Evolutionary conservation across 805 yeast species (phyloP).

Genomic region (Dipodascus geniculatus): DNA sequence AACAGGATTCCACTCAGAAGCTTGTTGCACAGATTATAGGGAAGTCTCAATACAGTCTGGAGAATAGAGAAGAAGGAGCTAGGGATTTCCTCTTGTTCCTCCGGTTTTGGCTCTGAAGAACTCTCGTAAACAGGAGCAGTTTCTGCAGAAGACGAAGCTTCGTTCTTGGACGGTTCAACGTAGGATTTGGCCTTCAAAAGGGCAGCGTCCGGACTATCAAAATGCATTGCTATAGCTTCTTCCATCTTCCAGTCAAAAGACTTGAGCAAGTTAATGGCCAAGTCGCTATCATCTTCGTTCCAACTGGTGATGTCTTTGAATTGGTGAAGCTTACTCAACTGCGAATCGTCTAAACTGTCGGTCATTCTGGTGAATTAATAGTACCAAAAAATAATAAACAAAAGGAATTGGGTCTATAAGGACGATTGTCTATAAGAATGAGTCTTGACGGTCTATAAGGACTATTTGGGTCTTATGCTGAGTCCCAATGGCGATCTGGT

Average conservation of each 20-base stretch:
- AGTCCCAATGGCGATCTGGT: too few species aligned
- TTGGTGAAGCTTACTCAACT: conserved; percentile 16
- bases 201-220: conserved; percentile 6
- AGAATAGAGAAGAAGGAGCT: conserved; percentile 19
- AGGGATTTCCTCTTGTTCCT: conserved; percentile 9
- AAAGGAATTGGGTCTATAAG: too few species aligned
- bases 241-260: conserved; percentile 32
- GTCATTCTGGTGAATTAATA: too few species aligned
- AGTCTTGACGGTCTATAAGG: too few species aligned
- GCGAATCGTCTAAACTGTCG: conserved; percentile 1
- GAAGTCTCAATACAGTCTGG: conserved; percentile 24
- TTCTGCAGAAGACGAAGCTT: neutral
- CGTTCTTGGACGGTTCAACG: neutral
- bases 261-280: conserved; percentile 22
- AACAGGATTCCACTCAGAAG: conserved; percentile 19
- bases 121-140: neutral
- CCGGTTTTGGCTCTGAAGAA: neutral
- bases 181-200: conserved; percentile 6
- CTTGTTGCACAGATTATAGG: conserved; percentile 25
- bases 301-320: conserved; percentile 25
- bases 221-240: conserved; percentile 15
- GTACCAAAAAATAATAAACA: too few species aligned
- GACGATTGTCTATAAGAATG: too few species aligned
- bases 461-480: too few species aligned
- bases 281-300: conserved; percentile 17